Evolutionary conservation across 352 stramenopile genomes (phyloP).

Genomic region (Thalassiosira hispida): DNA sequence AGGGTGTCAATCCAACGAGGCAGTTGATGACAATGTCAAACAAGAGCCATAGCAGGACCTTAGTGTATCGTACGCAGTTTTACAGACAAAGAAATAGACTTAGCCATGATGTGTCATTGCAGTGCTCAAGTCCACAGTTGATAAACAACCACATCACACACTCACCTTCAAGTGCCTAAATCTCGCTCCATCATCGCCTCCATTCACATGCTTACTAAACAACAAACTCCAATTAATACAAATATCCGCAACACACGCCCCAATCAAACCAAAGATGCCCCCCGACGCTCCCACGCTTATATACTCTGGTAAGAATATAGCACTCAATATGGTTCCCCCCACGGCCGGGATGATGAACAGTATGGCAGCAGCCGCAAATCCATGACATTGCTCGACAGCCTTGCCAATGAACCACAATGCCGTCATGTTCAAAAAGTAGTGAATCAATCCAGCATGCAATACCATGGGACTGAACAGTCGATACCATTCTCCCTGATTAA

Average conservation of each 20-base stretch:
- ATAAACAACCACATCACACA: conserved; percentile 50
- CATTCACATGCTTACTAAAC: conserved; percentile 68
- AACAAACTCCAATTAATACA: conserved; percentile 84
- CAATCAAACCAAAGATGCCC: conserved; percentile 86
- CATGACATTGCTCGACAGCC: conserved; percentile 80
- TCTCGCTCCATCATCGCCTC: conserved; percentile 41
- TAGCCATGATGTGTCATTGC: no score
- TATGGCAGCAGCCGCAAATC: conserved; percentile 53
- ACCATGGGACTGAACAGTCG: conserved; percentile 83
- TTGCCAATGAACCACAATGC: conserved; percentile 80
- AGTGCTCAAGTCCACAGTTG: no score
- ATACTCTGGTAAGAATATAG: conserved; percentile 73
- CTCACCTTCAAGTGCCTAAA: no score
- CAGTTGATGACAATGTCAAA: conserved; percentile 83
- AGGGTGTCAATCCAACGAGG: conserved; percentile 77
- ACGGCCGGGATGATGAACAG: conserved; percentile 82
- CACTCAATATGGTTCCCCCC: conserved; percentile 55
- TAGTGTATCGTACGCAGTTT: not conserved
- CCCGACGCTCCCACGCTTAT: conserved; percentile 83
- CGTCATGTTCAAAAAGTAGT: conserved; percentile 82
- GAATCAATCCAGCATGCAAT: conserved; percentile 84
- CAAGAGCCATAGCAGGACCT: conserved; percentile 68
- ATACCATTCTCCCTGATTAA: conserved; percentile 81
- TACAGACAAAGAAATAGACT: not conserved
- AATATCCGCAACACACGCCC: conserved; percentile 83